These are phyloP conservation scores for Eucalyptus erythrocorys DNA, from an alignment of 345 rosid genomes.

Conservation along the genomic window DNA sequence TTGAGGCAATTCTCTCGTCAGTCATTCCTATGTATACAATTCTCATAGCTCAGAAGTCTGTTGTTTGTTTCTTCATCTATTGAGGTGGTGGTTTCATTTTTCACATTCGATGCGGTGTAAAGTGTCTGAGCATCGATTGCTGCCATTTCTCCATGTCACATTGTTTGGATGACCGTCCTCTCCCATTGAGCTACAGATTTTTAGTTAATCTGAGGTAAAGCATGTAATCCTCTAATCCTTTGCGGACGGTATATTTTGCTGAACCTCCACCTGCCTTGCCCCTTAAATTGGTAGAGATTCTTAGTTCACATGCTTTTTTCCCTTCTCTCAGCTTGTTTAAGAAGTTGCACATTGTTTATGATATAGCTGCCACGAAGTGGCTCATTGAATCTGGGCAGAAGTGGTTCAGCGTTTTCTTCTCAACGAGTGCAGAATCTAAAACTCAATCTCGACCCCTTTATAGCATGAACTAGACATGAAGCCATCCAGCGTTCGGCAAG, in stretches of 20 bases:
- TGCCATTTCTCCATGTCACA: not conserved
- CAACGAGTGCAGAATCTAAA: not conserved
- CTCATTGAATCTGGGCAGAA: not conserved
- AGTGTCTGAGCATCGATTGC: not conserved
- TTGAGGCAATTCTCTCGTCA: not conserved
- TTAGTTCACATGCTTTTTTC: not conserved
- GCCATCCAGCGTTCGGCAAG: not conserved
- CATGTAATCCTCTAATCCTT: not conserved
- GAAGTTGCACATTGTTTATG: not conserved
- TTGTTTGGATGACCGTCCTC: not conserved
- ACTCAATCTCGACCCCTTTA: not conserved
- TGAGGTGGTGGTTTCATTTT: not conserved
- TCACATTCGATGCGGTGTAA: not conserved
- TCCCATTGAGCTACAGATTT: not conserved
- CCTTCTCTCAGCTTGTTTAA: not conserved
- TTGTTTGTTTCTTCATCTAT: not conserved
- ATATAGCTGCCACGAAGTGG: not conserved
- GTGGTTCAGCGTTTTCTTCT: not conserved
- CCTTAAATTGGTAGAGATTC: not conserved
- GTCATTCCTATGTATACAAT: not conserved
- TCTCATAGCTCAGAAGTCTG: not conserved
- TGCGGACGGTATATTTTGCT: not conserved
- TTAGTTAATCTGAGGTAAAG: not conserved
- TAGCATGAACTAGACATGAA: not conserved
- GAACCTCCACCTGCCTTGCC: not conserved